Base-by-base conservation (phyloP, 257 asterid genomes). In the Oldenlandia corymbosa region DNA sequence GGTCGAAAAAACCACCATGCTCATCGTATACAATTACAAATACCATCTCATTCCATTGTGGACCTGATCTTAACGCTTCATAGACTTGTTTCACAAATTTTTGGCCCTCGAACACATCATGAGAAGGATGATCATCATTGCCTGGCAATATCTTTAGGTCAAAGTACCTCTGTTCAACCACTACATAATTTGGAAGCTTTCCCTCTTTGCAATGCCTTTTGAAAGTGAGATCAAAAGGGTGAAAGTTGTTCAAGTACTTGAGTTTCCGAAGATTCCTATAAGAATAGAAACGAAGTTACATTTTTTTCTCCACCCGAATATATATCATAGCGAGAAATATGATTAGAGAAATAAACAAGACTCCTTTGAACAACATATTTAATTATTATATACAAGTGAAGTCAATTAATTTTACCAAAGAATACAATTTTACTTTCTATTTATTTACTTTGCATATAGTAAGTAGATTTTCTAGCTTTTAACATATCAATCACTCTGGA, bases 101-200 rank as follows among this genome's bases (percentile, higher is more conserved):
- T 52, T 88, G 96, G 27, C 96, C 96, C 32, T 83, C 76, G 17
- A n/a, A 68, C 10, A 83, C 80, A 43, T 85, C 96, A 28, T 88
- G 94, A 1, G 96, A 77, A 16, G 96, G 94, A 64, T 88, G 96
- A 63, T 88, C 96, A 31, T 88, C 96, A 65, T 88, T 88, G 27
- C 82, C 96, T 0, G 83, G 87, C 42, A 88, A 60, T 16, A 76
- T 23, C 68, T 75, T 78, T 2, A 76, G 2, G 68, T 79, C 96
- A 24, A 79, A 88, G 26, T 75, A 88, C 17, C 91, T 69, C 65
- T 85, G 94, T n/a, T 88, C 94, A 9, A 85, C 31, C 20, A 88
- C 96, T 30, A 81, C 88, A 21, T 88, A 88, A 42, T 88, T 88
- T 11, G 96, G 94, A 36, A 88, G 70, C 51, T 82, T 85, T 26